Evolutionary conservation across 495 filamentous ascomycete species (phyloP), one percentile per base, ranked within the genome.

Genomic region (Haplographium delicatum): DNA sequence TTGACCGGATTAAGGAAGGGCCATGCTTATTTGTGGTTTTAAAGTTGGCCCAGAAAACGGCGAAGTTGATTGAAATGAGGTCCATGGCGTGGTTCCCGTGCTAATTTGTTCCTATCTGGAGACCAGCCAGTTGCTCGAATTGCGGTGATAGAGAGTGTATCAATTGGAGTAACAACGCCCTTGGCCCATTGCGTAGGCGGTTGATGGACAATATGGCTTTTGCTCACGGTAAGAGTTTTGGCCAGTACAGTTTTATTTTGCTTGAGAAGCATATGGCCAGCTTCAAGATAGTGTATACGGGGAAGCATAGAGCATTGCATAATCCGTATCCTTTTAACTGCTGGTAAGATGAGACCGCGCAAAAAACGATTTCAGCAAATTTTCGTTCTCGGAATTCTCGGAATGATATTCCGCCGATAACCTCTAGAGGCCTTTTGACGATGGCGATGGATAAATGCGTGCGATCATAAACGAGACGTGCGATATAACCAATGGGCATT

Each of bases 231-330:
- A 19, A 90, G 84, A 50, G 96, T 96, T 70, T 97, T 98, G 47
- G 89, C 89, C 60, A 86, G 80, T 8, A 97, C 90, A 27, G 83
- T 82, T 62, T 95, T 91, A 64, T 97, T 98, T 63, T 97, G 94
- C 68, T 97, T 97, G 34, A 95, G 75, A 2, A 98, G 78, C 93
- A 97, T 95, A 47, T 89, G 85, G 13, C 86, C 83, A 61, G 80
- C 75, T 67, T 98, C 93, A 1, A 98, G 81, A 66, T 97, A 98
- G 45, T 93, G 87, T 47, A 96, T 90, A 51, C 82, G 84, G 2
- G 93, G 93, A 23, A 98, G 77, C 93, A 98, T 97, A 39, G 85
- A 86, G 66, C 93, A 98, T 68, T 98, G 93, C 93, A 98, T 98
- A 56, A 98, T 56, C 93, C 94, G 58, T 98, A 98, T 41, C 93